phyloP scores from a whole-genome alignment of 2,329 filamentous ascomycete genomes.

The Trichoderma sp. region DNA sequence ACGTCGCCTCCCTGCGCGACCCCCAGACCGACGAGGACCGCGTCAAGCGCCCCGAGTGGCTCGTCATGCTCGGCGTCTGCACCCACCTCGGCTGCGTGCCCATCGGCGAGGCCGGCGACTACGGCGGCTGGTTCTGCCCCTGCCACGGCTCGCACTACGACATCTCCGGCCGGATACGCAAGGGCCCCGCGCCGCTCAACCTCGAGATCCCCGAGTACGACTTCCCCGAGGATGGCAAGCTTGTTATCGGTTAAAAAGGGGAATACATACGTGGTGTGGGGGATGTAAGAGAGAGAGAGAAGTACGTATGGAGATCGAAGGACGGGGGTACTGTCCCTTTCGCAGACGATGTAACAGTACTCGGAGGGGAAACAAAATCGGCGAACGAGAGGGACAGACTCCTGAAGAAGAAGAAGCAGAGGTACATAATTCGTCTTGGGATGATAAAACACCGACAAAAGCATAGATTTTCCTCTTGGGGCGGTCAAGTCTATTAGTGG shows the following conservation, averaged over 20 bases:
- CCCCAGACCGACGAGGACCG: constrained; percentile 89
- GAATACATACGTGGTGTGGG: no score
- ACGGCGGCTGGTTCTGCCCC: constrained; percentile 98
- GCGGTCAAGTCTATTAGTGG: constrained; percentile 29
- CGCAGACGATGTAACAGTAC: constrained; percentile 33
- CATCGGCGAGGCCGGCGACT: constrained; percentile 98
- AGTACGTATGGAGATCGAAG: constrained; percentile 9
- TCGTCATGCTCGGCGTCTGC: constrained; percentile 99
- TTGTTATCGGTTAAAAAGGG: constrained; percentile 82
- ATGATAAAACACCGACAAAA: constrained; percentile 10
- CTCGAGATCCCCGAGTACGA: constrained; percentile 91
- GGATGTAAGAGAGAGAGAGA: constrained; percentile 13
- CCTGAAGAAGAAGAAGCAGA: constrained; percentile 6
- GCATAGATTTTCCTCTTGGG: constrained; percentile 24
- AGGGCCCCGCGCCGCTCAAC: constrained; percentile 95
- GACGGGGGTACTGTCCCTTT: constrained; percentile 25
- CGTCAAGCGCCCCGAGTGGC: constrained; percentile 98
- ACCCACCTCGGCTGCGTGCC: constrained; percentile 99
- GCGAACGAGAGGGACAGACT: constrained; percentile 31
- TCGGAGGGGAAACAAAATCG: not conserved
- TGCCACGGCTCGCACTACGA: constrained; percentile 99
- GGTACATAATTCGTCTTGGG: constrained; percentile 20
- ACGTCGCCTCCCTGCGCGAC: constrained; percentile 82
- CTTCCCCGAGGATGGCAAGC: constrained; percentile 85
- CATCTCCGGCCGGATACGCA: constrained; percentile 97